Base-by-base conservation (phyloP, 768 basidiomycete species). In the Leccinum barrowsii region DNA sequence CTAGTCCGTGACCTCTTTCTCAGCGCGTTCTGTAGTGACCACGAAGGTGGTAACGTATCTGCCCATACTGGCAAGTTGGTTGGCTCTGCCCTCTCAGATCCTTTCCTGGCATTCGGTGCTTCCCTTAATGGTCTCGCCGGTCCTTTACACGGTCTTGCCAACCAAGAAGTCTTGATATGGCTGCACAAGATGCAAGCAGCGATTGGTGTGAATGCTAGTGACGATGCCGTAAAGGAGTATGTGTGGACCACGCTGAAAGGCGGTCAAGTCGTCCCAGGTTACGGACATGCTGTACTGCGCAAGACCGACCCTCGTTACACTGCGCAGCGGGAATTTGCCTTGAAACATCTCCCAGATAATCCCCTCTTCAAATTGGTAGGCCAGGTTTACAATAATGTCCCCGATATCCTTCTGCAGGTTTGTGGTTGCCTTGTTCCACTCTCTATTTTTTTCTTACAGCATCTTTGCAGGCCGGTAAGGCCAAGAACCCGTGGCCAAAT, bases 11-110 rank as follows among this genome's bases (percentile, higher is more conserved):
- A 13, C 5, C 3, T 50, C 17, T 37, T 53, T 53, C 52, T 58
- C 48, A 47, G 34, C 40, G 28, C 28, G 21, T 50, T 22, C 21
- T 51, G 10, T 54, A 89, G 89, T 72, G 96, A 98, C 71, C 96
- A 98, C 77, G 96, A 98, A 76, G 96, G 96, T 73, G 96, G 96
- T 48, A 98, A 98, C 66, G 96, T 98, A 61, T 98, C 96, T 53
- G 94, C 93, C 2, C 93, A 95, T 79, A 90, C 93, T 21, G 91
- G 91, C 58, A 92, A 95, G 75, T 81, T 94, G 21, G 94, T 95
- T 63, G 93, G 92, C 56, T 94, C 94, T 55, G 95, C 96, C 54
- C 88, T 98, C 58, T 95, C 95, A 0, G 96, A 98, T 73, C 96
- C 96, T 55, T 98, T 97, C 92, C 85, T 98, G 24, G 83, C 95